Evolutionary conservation across 495 filamentous ascomycete species (phyloP).

Genomic region (Amorphotheca resinae): DNA sequence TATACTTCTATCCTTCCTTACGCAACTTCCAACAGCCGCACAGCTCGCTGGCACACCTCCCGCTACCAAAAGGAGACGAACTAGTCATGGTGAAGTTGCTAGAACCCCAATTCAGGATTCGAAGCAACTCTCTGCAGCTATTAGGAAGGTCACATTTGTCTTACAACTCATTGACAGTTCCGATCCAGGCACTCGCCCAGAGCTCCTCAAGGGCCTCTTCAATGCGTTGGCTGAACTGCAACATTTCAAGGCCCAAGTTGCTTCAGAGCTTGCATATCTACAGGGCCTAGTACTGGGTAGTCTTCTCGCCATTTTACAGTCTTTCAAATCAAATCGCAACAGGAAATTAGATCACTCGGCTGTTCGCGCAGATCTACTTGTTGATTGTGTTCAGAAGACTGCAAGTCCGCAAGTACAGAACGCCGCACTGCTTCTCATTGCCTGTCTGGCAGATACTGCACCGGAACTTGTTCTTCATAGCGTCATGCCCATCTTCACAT

Average conservation of each 20-base stretch:
- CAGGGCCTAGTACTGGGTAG: constrained; percentile 66
- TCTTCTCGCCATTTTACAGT: constrained; percentile 66
- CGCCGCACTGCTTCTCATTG: constrained; percentile 75
- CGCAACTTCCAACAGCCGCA: constrained; percentile 52
- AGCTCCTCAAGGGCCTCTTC: constrained; percentile 68
- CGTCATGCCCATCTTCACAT: constrained; percentile 98
- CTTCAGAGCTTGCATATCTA: constrained; percentile 73
- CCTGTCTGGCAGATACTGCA: constrained; percentile 65
- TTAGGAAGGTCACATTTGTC: constrained; percentile 73
- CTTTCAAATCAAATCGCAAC: constrained; percentile 45
- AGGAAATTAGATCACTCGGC: constrained; percentile 57
- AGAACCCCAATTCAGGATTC: constrained; percentile 26
- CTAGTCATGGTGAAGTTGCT: constrained; percentile 47
- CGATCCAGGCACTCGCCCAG: constrained; percentile 52
- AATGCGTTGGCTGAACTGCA: constrained; percentile 72
- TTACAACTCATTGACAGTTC: constrained; percentile 76
- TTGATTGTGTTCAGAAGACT: constrained; percentile 82
- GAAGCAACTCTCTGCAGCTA: constrained; percentile 42
- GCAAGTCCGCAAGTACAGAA: constrained; percentile 86
- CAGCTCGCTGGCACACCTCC: constrained; percentile 52
- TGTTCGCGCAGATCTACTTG: constrained; percentile 74
- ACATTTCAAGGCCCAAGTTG: constrained; percentile 55
- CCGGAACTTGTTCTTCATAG: constrained; percentile 87
- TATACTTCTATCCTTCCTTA: constrained; percentile 55
- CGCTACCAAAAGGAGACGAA: constrained; percentile 61